Conservation (phyloP, 495 filamentous ascomycete species). For the Neurospora sp. region DNA sequence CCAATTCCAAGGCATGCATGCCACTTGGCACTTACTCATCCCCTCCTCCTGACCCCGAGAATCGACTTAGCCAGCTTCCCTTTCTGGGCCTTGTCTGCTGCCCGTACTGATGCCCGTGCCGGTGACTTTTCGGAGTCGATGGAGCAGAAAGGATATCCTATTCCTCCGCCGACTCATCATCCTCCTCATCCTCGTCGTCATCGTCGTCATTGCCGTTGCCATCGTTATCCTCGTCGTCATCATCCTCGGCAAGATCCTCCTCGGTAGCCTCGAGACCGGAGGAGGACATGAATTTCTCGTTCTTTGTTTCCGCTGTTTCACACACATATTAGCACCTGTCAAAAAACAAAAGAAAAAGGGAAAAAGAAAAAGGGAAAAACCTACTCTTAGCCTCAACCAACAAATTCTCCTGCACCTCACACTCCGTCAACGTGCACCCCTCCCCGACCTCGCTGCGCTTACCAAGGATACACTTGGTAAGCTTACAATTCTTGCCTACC, state of each 20-base stretch:
- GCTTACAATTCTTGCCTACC: conserved; percentile 61
- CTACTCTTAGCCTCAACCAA: conserved; percentile 70
- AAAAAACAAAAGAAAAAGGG: neutral
- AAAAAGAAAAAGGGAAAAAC: conserved; percentile 30
- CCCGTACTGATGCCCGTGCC: neutral
- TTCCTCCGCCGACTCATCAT: conserved; percentile 1
- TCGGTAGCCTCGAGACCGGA: conserved; percentile 58
- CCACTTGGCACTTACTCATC: neutral
- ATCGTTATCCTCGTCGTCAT: conserved; percentile 21
- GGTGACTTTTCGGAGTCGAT: neutral
- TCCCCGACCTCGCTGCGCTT: conserved; percentile 64
- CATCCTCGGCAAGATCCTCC: conserved; percentile 36
- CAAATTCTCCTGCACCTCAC: conserved; percentile 80
- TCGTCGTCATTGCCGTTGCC: conserved; percentile 4
- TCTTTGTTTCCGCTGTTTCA: conserved; percentile 58
- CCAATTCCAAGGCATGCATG: neutral
- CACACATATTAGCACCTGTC: neutral
- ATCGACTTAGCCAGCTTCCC: neutral
- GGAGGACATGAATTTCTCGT: conserved; percentile 78
- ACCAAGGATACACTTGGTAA: conserved; percentile 78
- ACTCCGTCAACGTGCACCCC: conserved; percentile 67
- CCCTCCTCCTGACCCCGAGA: neutral
- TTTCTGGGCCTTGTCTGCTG: neutral
- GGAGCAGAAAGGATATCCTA: neutral
- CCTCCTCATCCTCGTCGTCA: conserved; percentile 4